Evolutionary conservation across 345 rosid genomes (phyloP), one percentile per base, ranked within the genome.

Genomic region (Aegle marmelos): DNA sequence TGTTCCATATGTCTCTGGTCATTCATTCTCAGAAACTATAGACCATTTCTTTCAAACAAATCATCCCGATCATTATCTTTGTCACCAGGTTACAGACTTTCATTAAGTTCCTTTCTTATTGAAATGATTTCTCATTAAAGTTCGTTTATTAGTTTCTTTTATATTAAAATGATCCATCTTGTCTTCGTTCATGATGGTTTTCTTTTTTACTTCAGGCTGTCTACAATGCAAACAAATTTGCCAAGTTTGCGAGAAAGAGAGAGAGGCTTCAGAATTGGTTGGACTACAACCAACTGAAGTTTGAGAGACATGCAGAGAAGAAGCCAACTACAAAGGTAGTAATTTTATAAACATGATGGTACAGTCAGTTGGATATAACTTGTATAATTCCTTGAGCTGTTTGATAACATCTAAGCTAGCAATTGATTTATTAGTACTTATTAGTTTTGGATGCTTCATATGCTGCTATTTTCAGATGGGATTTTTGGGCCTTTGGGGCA

Each of bases 1-100:
- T 53, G 90, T 94, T 74, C 97, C 97, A n/a, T 85, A 63, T 80
- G 87, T 87, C 80, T 69, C 88, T 7, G 91, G 90, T 78, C 86
- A 78, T 16, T 87, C 94, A 7, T 31, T 84, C 63, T 85, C 93
- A 0, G 97, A 96, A 53, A 70, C 91, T 0, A 90, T 94, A 19
- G 99, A 90, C 68, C 90, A 88, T 45, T 96, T 91, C 87, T 96
- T 96, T 70, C 88, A 81, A 80, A 91, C 81, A 39, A 96, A 92
- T 85, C 99, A 94, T 81, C 95, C 97, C 33, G 90, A 88, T 79
- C 91, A 91, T 74, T 96, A 94, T 82, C 98, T 94, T 53, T 88
- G 91, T 86, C 98, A 96, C 68, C 98, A 94, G 89, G 99, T 94
- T 70, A 21, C 68, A 36, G 66, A 37, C 71, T 78, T 30, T 27